Base-by-base conservation (phyloP, 208 protist species). In the Wallacemonas sp. region DNA sequence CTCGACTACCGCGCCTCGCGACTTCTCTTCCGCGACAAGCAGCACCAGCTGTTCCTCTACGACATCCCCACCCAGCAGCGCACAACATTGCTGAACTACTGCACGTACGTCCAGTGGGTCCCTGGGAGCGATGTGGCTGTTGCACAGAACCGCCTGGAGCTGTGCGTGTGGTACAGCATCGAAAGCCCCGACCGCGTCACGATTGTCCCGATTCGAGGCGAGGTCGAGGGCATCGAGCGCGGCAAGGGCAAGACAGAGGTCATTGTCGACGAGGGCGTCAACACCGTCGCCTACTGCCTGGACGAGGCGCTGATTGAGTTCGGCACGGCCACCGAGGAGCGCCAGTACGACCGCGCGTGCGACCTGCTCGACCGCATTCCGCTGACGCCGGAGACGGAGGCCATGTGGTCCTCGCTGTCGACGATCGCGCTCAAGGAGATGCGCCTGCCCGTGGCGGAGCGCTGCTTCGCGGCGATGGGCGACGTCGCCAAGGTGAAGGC, bases 101-200 rank as follows among this genome's bases (percentile, higher is more conserved):
- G 93, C 84, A 93, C 86, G 23, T 99, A 99, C 78, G 96, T 98
- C n/a, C 91, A 98, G 70, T 99, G 98, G 98, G 98, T 99, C 3
- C 98, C 98, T 22, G 82, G 95, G 48, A 97, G 96, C 64, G 97
- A 99, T 67, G 98, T 99, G 1, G 96, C 99, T 22, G 97, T 99
- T n/a, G 98, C 97, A 23, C 98, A 99, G 81, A 97, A 95, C 72
- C 81, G 97, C 22, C 72, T 84, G 41, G 97, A 98, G 78, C 85
- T 99, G 26, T 99, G 97, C 74, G 97, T 99, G 50, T 99, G 98
- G 98, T 99, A 99, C 78, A 94, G 74, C 77, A 97, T 99, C 65
- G 92, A 98, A 61, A 64, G 76, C 10, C 95, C 97, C 14, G 98
- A 99, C 28, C 78, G 89, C 28, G 92, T 99, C 33, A 96, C 94